These are phyloP conservation scores for Sporisorium iseilematis-ciliati DNA, from an alignment of 1,284 basidiomycete genomes.

Conservation along the genomic window DNA sequence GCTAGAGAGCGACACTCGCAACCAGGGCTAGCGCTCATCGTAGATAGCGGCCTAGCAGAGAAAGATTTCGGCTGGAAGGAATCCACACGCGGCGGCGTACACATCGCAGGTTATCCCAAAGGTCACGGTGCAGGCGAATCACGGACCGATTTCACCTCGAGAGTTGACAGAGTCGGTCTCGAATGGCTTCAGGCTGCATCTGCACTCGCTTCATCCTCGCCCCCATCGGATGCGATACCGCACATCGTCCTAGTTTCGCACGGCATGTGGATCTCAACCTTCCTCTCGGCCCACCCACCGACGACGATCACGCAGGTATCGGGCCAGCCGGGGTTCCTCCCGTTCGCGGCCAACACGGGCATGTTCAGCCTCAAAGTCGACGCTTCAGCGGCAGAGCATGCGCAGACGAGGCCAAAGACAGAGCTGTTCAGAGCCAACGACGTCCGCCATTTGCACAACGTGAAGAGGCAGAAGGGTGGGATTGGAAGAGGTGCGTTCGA, in stretches of 20 bases:
- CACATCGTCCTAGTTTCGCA: constrained; percentile 63
- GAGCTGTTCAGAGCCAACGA: constrained; percentile 45
- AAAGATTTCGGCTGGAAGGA: constrained; percentile 58
- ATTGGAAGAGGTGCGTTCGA: constrained; percentile 40
- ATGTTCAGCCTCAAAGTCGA: constrained; percentile 51
- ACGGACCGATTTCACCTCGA: constrained; percentile 21
- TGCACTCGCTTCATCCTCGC: background rate
- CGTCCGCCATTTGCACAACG: constrained; percentile 27
- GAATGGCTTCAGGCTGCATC: constrained; percentile 37
- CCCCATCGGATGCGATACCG: constrained; percentile 13
- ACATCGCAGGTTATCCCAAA: constrained; percentile 43
- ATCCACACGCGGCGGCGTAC: constrained; percentile 48
- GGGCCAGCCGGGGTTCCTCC: constrained; percentile 30
- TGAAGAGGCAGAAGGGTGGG: constrained; percentile 45
- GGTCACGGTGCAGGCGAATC: constrained; percentile 37
- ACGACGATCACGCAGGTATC: constrained; percentile 27
- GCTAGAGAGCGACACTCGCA: background rate
- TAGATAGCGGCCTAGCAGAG: constrained; percentile 40
- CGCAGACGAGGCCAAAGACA: background rate
- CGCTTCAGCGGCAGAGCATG: background rate
- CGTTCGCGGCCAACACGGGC: constrained; percentile 58
- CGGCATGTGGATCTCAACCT: constrained; percentile 65
- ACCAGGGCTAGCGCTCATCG: constrained; percentile 13
- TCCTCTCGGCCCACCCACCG: constrained; percentile 47
- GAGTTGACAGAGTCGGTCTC: constrained; percentile 26